Conservation (phyloP, 495 filamentous ascomycete genomes). For the Diplogelasinospora grovesii region DNA sequence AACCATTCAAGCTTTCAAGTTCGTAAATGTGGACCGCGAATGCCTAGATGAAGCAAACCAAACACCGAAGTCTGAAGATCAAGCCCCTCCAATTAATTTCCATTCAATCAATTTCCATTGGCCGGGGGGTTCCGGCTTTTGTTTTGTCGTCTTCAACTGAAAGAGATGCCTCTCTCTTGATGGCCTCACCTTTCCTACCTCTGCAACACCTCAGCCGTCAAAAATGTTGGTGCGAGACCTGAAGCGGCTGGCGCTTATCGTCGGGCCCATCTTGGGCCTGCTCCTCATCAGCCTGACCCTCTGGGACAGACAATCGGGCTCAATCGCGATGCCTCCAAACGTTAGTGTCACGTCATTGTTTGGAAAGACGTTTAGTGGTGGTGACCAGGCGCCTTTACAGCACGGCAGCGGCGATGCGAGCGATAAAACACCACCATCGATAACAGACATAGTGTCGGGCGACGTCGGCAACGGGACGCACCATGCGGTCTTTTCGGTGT, state of each 20-base stretch:
- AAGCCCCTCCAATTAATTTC: no score
- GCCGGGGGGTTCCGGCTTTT: no score
- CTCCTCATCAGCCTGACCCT: conserved; percentile 18
- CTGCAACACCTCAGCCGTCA: no score
- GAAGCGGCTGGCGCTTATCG: conserved; percentile 23
- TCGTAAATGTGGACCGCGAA: no score
- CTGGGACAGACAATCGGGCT: conserved; percentile 9
- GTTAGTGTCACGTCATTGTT: conserved; percentile 8
- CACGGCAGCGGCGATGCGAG: not conserved
- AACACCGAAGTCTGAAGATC: no score
- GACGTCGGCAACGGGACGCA: conserved; percentile 13
- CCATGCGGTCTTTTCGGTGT: conserved; percentile 36
- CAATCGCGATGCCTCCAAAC: conserved; percentile 4
- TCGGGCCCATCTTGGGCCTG: conserved; percentile 16
- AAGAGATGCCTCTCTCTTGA: no score
- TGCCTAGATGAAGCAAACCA: no score
- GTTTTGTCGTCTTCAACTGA: no score
- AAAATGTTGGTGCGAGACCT: conserved; percentile 29
- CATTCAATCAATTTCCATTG: no score
- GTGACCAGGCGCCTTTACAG: not conserved
- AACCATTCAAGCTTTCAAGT: no score
- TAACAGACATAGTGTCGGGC: no score
- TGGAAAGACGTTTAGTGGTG: not conserved
- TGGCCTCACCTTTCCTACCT: no score
- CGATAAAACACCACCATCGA: not conserved